A percentile compares a stretch with the other conserved stretches of the same genome.
phyloP scores from a whole-genome alignment of 257 asterid species.

The Coffea eugenioides region DNA sequence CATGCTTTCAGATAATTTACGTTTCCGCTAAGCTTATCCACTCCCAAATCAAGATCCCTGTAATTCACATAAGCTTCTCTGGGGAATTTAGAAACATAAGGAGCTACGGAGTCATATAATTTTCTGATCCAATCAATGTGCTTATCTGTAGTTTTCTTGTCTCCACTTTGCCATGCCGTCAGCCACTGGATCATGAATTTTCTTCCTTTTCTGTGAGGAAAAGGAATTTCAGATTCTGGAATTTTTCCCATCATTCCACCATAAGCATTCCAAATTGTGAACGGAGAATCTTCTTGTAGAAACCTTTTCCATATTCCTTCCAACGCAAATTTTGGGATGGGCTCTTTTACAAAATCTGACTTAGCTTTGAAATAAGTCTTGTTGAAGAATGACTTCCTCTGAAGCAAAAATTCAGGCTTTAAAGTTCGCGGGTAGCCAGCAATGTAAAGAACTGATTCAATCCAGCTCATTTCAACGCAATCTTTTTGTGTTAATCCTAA shows the following conservation, averaged over 20 bases:
- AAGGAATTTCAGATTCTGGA: constrained; percentile 29
- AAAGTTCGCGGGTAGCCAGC: constrained; percentile 17
- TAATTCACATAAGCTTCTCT: constrained; percentile 8
- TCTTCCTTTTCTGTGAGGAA: constrained; percentile 19
- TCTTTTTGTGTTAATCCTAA: constrained; percentile 22
- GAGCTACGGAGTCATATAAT: neutral
- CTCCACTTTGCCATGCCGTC: neutral
- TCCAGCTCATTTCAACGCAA: constrained; percentile 31
- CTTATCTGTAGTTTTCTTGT: neutral
- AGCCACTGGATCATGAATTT: constrained; percentile 1
- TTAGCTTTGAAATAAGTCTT: constrained; percentile 28
- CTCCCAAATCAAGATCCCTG: constrained; percentile 8
- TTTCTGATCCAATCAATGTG: neutral
- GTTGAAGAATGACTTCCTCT: constrained; percentile 24
- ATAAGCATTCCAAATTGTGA: constrained; percentile 21
- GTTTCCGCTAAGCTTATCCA: neutral
- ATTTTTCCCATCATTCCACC: constrained; percentile 32
- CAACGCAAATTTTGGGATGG: constrained; percentile 23
- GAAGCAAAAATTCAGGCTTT: constrained; percentile 20
- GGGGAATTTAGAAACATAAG: constrained; percentile 12
- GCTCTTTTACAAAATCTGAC: constrained; percentile 24
- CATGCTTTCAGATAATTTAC: neutral
- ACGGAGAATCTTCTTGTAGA: constrained; percentile 20
- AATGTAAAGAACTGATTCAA: constrained; percentile 23
- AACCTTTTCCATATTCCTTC: constrained; percentile 26